phyloP scores from a whole-genome alignment of 306 rosid genomes.

The Quercus wislizeni region DNA sequence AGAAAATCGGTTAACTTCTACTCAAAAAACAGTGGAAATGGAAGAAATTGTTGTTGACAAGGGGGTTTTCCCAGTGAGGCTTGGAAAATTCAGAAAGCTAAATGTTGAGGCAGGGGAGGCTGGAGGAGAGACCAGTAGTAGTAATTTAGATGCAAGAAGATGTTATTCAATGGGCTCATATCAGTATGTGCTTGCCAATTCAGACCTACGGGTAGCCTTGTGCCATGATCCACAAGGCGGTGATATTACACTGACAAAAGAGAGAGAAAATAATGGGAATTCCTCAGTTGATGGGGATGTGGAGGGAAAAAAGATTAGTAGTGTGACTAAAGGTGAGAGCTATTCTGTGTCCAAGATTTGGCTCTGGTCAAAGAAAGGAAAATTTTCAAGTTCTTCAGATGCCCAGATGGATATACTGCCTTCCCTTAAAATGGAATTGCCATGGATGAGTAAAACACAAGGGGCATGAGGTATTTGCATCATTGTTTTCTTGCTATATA shows the following conservation, averaged over 20 bases:
- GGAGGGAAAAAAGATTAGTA: conserved; percentile 76
- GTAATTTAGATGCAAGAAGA: conserved; percentile 93
- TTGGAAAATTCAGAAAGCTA: conserved; percentile 75
- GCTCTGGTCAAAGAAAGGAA: conserved; percentile 92
- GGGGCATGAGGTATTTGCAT: conserved; percentile 52
- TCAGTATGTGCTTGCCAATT: conserved; percentile 75
- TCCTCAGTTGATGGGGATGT: conserved; percentile 50
- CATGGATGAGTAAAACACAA: conserved; percentile 61
- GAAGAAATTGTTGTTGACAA: conserved; percentile 66
- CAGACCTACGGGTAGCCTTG: conserved; percentile 69
- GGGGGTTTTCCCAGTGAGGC: conserved; percentile 79
- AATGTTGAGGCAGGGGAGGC: conserved; percentile 47
- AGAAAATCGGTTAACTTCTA: conserved; percentile 38
- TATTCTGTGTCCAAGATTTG: conserved; percentile 95
- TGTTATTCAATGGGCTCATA: conserved; percentile 96
- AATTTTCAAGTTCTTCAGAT: conserved; percentile 50
- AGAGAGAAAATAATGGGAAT: conserved; percentile 36
- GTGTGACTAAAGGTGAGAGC: conserved; percentile 90
- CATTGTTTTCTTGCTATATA: conserved; percentile 27
- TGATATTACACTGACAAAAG: conserved; percentile 32
- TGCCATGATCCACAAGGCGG: conserved; percentile 33
- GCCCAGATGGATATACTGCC: conserved; percentile 62
- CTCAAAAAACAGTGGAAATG: conserved; percentile 58
- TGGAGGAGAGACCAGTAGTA: conserved; percentile 80
- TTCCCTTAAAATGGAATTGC: conserved; percentile 60